A percentile compares a stretch with the other conserved stretches of the same genome.
Evolutionary conservation across 768 basidiomycete genomes (phyloP).

Genomic region (Dioszegia aurantiaca): DNA sequence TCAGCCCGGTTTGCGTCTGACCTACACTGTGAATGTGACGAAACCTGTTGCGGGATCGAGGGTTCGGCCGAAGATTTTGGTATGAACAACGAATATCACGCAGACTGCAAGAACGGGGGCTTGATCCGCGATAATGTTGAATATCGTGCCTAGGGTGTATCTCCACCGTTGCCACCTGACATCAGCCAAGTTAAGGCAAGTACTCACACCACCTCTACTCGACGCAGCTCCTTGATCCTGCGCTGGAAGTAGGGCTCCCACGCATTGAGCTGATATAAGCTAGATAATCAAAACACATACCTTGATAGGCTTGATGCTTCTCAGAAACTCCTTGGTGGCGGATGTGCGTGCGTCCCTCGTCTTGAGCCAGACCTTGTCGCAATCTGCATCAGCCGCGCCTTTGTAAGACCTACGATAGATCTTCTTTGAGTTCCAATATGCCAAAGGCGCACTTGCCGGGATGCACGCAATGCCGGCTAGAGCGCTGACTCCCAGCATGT

Average conservation of each 20-base stretch:
- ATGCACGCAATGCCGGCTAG: constrained; percentile 42
- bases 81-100: constrained; percentile 42
- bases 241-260: constrained; percentile 39
- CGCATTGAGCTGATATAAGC: constrained; percentile 35
- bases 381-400: constrained; percentile 23
- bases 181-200: background rate
- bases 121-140: constrained; percentile 44
- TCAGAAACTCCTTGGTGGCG: constrained; percentile 43
- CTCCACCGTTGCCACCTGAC: constrained; percentile 42
- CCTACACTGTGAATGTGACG: constrained; percentile 41
- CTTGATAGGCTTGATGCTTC: constrained; percentile 48
- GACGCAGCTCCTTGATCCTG: constrained; percentile 28
- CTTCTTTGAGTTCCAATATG: constrained; percentile 19
- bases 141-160: constrained; percentile 44
- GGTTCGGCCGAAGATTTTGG: constrained; percentile 35
- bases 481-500: constrained; percentile 42
- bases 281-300: constrained; percentile 15
- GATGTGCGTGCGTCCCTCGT: constrained; percentile 36
- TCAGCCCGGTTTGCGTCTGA: background rate
- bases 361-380: constrained; percentile 38
- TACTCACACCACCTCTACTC: constrained; percentile 39
- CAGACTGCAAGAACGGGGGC: constrained; percentile 33
- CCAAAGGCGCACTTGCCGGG: constrained; percentile 33
- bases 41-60: constrained; percentile 47
- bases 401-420: constrained; percentile 29